These are phyloP conservation scores for Pestalotiopsis sp. DNA, from an alignment of 2,329 filamentous ascomycete genomes.

Conservation along the genomic window DNA sequence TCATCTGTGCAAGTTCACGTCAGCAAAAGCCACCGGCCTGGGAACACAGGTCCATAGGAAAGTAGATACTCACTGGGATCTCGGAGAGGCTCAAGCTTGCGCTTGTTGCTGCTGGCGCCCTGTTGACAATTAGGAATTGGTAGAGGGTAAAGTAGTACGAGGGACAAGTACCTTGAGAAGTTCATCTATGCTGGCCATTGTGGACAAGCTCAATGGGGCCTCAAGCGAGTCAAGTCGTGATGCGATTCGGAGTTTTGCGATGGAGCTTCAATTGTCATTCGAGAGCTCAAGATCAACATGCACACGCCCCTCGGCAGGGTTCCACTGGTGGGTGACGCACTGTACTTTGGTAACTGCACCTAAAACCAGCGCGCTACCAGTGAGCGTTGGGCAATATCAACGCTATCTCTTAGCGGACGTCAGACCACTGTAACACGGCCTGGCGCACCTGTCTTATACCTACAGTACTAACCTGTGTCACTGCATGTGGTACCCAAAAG, in stretches of 20 bases:
- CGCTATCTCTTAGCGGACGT: background rate
- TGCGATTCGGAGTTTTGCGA: background rate
- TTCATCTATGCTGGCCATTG: slow-evolving; percentile 61
- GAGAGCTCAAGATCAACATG: background rate
- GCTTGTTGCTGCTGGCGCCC: slow-evolving; percentile 54
- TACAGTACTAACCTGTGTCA: background rate
- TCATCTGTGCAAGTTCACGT: slow-evolving; percentile 45
- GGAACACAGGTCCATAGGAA: background rate
- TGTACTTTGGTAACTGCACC: background rate
- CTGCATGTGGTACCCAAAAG: too few relatives aligned
- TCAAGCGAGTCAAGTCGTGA: background rate
- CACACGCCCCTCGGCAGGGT: background rate
- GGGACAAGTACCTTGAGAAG: slow-evolving; percentile 53
- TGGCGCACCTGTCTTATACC: background rate
- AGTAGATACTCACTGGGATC: slow-evolving; percentile 58
- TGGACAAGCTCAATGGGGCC: slow-evolving; percentile 3
- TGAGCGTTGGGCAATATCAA: background rate
- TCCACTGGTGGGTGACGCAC: background rate
- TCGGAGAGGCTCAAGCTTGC: slow-evolving; percentile 63
- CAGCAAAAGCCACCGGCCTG: background rate
- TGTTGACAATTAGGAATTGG: slow-evolving; percentile 14
- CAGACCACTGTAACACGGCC: background rate
- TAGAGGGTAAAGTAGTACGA: background rate
- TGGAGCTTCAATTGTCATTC: background rate
- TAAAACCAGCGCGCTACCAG: background rate